Evolutionary conservation across 1,139 yeast genomes (phyloP), one percentile per base, ranked within the genome.

Genomic region (Kluyveromyces sp.): DNA sequence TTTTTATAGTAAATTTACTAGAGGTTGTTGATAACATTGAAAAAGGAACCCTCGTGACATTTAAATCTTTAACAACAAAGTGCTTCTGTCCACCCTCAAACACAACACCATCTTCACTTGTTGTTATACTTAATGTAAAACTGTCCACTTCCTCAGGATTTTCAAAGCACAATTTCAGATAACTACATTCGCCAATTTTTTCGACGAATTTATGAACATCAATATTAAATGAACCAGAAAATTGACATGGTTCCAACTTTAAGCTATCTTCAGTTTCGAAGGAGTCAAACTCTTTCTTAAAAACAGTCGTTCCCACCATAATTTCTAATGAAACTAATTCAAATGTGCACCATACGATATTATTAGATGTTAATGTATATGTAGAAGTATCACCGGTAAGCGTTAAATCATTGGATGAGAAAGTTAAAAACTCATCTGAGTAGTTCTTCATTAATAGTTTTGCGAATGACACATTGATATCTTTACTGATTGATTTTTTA

Each of bases 301-400:
- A 61, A 6, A 49, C 51, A 1, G 64, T 60, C 21, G 48, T 52
- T 2, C 59, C 60, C n/a, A 60, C 49, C 7, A 41, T 48, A 26
- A 60, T 44, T 37, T 59, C 65, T 8, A 60, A 33, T 6, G 58
- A 49, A 3, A 51, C 42, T 0, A 58, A 47, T 6, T 47, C 52
- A 45, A 59, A 62, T n/a, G 47, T 41, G 3, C 63, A 65, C 50
- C 48, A 63, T 3, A 29, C 33, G 6, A 63, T 51, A 29, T 55
- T 48, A n/a, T 52, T 49, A 2, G 61, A 48, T 6, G 27, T 7
- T 7, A 37, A 21, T 8, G 31, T 37, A 26, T 25, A 37, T 7
- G 7, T 25, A 10, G 31, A 10, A 5, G 10, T 37, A 21, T 37
- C 31, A 5, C 45, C 38, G 3, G 32, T 25, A 2, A 57, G 39